These are phyloP conservation scores for Mortierella sp. DNA, from an alignment of 371 early-diverging fungal species.

Conservation along the genomic window DNA sequence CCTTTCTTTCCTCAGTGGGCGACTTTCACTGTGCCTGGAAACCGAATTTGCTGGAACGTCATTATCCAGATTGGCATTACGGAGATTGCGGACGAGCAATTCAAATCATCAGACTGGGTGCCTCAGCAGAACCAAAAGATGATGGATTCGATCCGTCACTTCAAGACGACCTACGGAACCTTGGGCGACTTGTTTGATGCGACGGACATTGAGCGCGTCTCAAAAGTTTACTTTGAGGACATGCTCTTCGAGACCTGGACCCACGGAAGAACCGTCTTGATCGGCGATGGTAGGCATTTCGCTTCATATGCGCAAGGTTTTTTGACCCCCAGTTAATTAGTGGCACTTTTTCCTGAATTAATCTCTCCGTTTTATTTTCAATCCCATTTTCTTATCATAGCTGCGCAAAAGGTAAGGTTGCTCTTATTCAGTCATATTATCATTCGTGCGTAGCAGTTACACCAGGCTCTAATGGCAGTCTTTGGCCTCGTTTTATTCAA, in stretches of 20 bases:
- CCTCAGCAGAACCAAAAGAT: too few species aligned
- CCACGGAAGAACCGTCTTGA: constrained; percentile 23
- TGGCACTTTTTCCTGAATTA: neutral
- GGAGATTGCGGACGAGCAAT: neutral
- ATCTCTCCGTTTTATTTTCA: neutral
- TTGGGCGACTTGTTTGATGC: constrained; percentile 33
- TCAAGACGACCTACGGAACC: constrained; percentile 27
- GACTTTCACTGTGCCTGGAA: constrained; percentile 7
- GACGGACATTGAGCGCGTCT: constrained; percentile 16
- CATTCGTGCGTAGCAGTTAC: too few species aligned
- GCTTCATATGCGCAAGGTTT: neutral
- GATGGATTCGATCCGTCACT: constrained; percentile 12
- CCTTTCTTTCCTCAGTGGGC: too few species aligned
- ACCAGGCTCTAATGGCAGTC: too few species aligned
- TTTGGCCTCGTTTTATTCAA: neutral
- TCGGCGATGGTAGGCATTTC: constrained; percentile 28
- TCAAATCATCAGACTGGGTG: neutral
- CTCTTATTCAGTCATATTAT: too few species aligned
- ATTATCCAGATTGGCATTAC: neutral
- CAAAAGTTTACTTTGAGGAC: constrained; percentile 36
- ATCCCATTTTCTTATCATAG: neutral
- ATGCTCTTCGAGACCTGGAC: constrained; percentile 39
- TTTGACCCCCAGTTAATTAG: neutral
- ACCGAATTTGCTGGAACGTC: constrained; percentile 25
- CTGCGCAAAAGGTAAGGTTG: constrained; percentile 23